Evolutionary conservation across 768 basidiomycete species (phyloP).

Genomic region (Tephrocybe sp.): DNA sequence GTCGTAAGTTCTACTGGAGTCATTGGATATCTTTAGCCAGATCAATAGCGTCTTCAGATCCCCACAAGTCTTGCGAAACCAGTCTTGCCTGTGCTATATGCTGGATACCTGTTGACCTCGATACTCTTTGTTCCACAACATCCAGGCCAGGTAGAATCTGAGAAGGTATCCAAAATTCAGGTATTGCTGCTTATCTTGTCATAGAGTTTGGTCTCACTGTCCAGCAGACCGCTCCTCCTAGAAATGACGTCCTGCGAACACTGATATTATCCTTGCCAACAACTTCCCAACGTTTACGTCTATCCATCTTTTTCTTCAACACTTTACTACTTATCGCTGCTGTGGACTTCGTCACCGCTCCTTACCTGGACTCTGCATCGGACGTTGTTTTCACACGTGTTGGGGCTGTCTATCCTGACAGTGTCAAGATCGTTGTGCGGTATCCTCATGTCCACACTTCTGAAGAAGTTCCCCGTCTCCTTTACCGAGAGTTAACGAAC

Average conservation of each 20-base stretch:
- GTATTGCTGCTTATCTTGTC: background rate
- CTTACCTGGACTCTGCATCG: slow-evolving; percentile 51
- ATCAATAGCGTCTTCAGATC: slow-evolving; percentile 27
- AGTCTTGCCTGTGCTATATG: slow-evolving; percentile 28
- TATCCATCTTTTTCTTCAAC: slow-evolving; percentile 29
- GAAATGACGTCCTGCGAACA: slow-evolving; percentile 6
- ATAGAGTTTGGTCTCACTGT: slow-evolving; percentile 2
- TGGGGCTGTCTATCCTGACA: slow-evolving; percentile 66
- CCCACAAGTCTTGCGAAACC: slow-evolving; percentile 33
- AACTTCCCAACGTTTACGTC: slow-evolving; percentile 25
- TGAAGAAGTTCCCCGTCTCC: slow-evolving; percentile 32
- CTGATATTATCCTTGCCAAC: slow-evolving; percentile 34
- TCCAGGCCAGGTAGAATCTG: slow-evolving; percentile 1
- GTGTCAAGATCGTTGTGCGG: slow-evolving; percentile 61
- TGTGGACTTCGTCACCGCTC: slow-evolving; percentile 51
- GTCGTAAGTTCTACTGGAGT: slow-evolving; percentile 33
- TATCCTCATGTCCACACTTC: slow-evolving; percentile 41
- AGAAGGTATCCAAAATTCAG: slow-evolving; percentile 7
- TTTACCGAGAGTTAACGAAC: slow-evolving; percentile 40
- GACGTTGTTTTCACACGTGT: slow-evolving; percentile 64
- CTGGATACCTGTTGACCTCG: slow-evolving; percentile 24
- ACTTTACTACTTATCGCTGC: slow-evolving; percentile 29
- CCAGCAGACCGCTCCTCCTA: slow-evolving; percentile 1
- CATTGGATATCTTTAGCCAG: background rate
- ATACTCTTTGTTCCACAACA: slow-evolving; percentile 11